Base-by-base conservation (phyloP, 306 rosid species). In the Castanopsis chinensis region DNA sequence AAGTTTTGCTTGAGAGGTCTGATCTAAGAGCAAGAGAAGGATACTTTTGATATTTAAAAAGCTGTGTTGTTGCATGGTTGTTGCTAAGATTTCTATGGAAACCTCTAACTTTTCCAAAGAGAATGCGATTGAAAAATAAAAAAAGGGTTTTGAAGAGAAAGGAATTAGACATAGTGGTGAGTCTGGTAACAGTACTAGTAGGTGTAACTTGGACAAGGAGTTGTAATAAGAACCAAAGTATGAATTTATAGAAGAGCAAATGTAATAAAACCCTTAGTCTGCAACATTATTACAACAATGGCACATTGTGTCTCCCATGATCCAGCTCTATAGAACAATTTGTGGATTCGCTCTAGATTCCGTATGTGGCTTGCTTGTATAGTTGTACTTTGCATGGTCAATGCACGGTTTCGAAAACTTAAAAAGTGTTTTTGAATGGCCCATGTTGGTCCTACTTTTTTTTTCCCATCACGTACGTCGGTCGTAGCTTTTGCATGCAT, bases 61-160 rank as follows among this genome's bases (percentile, higher is more conserved):
- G 58, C 19, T 75, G 82, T 77, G 82, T 61, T 25, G 84, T 61
- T 25, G 84, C 60, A 27, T 74, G 80, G 74, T 65, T 72, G 61
- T 65, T 74, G 86, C 76, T 90, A 1, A 79, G 15, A 63, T 64
- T 82, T 78, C 81, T 83, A 1, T 69, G 88, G 52, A 91, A 74
- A 28, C 76, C 75, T 59, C 61, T 84, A 32, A 76, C 81, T 49
- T 87, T 93, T 75, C 82, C 84, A 11, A 84, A 82, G 60, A 94
- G 83, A 71, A 86, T 79, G 69, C 87, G 83, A 76, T 84, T 80
- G 84, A 93, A 84, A 80, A 88, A 87, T 76, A 86, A 69, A 82
- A 87, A 79, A 23, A 88, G 82, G 2, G 92, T 80, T 49, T 84
- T 86, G 77, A 91, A 80, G 89, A 82, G n/a, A 82, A 78, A 79